Evolutionary conservation across 345 rosid genomes (phyloP), one percentile per base, ranked within the genome.

Genomic region (Salix udensis): DNA sequence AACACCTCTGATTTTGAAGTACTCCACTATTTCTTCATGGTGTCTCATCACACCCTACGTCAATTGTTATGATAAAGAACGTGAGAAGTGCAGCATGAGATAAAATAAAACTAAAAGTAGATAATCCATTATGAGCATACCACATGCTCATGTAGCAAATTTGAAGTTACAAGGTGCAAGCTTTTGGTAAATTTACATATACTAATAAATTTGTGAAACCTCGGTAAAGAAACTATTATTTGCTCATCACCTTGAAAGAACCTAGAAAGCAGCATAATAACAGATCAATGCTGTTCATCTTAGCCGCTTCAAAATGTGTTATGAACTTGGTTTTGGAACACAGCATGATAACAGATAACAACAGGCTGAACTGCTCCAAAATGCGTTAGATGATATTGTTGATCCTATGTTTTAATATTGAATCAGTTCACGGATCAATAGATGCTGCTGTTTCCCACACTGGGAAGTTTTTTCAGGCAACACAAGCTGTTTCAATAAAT

Each of bases 11-110:
- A 86, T 89, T 84, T 86, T 92, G 72, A 96, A 92, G 86, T 96
- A 96, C 52, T 96, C 95, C 37, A 86, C 93, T 75, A 96, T 89
- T 79, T 90, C 92, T 77, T 84, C 87, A 74, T 91, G 99, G 70
- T 94, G 81, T 85, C 90, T 91, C 94, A 94, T 84, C 81, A 94
- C 84, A 71, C 98, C 99, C 97, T 94, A 88, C 79, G 81, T 50
- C 23, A 65, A 65, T 4, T 60, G 16, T 40, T 31, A 15, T 44
- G 48, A 16, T 34, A 39, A 48, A 46, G 11, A 18, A 58, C 1
- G 58, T 67, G 18, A 42, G 31, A 6, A 28, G 36, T 5, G 61
- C 34, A 67, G 5, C 19, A 6, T 19, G 23, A 23, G 3, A 64
- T 18, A 28, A 23, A 36, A 46, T 9, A 30, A 7, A 76, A n/a